phyloP scores from a whole-genome alignment of 2,329 filamentous ascomycete genomes.

The Exophiala sp. region DNA sequence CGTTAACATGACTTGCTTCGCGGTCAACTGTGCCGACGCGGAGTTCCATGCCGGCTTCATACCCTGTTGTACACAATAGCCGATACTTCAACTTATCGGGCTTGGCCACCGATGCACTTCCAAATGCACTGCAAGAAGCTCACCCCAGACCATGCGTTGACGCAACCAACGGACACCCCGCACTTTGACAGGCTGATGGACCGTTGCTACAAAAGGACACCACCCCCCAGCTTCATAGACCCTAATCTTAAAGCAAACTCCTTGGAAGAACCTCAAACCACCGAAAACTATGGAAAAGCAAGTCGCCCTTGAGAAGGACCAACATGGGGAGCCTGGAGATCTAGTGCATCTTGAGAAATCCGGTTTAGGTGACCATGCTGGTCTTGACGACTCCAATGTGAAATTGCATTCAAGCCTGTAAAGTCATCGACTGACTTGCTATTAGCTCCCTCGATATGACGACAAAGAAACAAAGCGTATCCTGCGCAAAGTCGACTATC shows the following conservation, averaged over 20 bases:
- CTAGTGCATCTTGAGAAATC: not conserved
- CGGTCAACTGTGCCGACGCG: not conserved
- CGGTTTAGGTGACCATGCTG: not conserved
- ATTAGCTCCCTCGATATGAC: slow-evolving; percentile 12
- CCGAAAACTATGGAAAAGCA: not conserved
- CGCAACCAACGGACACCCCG: not conserved
- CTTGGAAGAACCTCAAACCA: not conserved
- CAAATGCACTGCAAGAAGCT: not conserved
- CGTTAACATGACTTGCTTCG: not conserved
- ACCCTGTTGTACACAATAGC: not conserved
- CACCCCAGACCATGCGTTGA: not conserved
- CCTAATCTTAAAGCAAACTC: not conserved
- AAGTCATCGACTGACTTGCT: not conserved
- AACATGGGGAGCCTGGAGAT: not conserved
- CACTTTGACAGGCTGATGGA: not conserved
- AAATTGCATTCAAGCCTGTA: not conserved
- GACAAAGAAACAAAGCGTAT: slow-evolving; percentile 25
- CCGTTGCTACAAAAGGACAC: not conserved
- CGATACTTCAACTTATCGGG: not conserved
- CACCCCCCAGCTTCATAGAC: not conserved
- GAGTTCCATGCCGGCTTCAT: not conserved
- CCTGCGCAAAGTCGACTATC: slow-evolving; percentile 43
- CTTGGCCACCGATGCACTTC: not conserved
- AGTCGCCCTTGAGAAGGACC: not conserved
- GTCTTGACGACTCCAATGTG: not conserved